Conservation (phyloP, 1,284 basidiomycete genomes). For the Ustilago shanxiensis region DNA sequence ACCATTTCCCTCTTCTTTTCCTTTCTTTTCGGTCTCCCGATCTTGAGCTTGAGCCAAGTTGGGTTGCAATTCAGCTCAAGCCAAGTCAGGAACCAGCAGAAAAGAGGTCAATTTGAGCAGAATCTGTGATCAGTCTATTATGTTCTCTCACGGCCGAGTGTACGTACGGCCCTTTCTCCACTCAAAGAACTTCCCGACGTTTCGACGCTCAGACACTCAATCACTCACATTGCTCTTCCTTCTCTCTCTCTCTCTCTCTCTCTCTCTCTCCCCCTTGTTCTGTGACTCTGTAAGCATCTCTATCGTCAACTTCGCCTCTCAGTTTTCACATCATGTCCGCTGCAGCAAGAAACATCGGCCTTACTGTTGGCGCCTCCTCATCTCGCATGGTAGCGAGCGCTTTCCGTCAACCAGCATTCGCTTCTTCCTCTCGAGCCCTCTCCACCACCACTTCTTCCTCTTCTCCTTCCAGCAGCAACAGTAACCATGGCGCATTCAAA, state of each 20-base stretch:
- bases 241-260: too few relatives aligned
- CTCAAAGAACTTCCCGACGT: neutral
- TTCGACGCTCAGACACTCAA: neutral
- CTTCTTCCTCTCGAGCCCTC: constrained; percentile 13
- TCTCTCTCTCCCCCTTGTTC: neutral
- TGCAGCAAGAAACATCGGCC: constrained; percentile 26
- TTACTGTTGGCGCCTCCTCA: constrained; percentile 28
- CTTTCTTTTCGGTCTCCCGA: constrained; percentile 3
- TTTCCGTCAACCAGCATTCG: constrained; percentile 23
- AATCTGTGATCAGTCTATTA: constrained; percentile 2
- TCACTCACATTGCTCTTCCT: too few relatives aligned
- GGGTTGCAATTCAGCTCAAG: neutral
- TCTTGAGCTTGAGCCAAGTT: neutral
- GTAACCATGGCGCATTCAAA: constrained; percentile 17
- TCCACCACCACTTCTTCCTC: constrained; percentile 20
- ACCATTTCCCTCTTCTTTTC: neutral
- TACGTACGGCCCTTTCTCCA: neutral
- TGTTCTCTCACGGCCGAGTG: constrained; percentile 1
- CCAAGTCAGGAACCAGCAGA: too few relatives aligned
- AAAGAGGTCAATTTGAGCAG: too few relatives aligned
- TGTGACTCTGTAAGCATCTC: neutral
- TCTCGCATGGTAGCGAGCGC: constrained; percentile 22
- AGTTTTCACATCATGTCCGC: constrained; percentile 28
- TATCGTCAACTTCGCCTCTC: neutral
- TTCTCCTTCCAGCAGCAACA: constrained; percentile 8